Evolutionary conservation across 2,329 filamentous ascomycete species (phyloP).

Genomic region (Penicillium psychrosexuale): DNA sequence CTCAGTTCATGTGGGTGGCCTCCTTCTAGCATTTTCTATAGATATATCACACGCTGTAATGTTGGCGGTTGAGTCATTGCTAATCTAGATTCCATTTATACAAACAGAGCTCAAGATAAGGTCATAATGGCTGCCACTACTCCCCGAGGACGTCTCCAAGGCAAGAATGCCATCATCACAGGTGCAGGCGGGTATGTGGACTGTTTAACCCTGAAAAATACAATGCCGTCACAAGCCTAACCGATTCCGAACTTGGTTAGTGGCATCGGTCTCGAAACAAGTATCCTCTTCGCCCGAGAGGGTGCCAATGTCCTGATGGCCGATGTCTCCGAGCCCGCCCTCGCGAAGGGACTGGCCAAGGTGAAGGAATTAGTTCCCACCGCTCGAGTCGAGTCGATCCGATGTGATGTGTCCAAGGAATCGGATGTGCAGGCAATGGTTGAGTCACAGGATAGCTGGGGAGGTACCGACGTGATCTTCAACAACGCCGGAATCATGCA

Average conservation of each 20-base stretch:
- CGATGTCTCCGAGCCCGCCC: conserved; percentile 75
- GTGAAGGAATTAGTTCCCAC: conserved; percentile 67
- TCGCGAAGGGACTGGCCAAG: conserved; percentile 73
- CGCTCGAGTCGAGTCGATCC: conserved; percentile 28
- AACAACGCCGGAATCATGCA: conserved; percentile 99
- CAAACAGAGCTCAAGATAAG: conserved; percentile 5
- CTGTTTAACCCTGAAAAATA: conserved; percentile 13
- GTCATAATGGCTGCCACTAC: conserved; percentile 13
- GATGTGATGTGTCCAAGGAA: conserved; percentile 78
- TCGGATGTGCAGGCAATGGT: conserved; percentile 71
- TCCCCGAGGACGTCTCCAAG: conserved; percentile 45
- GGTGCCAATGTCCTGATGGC: conserved; percentile 81
- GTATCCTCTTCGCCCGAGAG: conserved; percentile 84
- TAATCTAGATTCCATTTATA: conserved; percentile 1
- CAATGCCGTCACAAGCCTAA: background rate
- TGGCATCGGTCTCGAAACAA: conserved; percentile 89
- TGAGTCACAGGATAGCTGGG: conserved; percentile 74
- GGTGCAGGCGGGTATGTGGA: conserved; percentile 71
- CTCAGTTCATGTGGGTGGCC: background rate
- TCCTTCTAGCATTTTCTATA: background rate
- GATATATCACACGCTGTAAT: background rate
- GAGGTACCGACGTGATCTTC: conserved; percentile 87
- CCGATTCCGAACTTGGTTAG: conserved; percentile 35
- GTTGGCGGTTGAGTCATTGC: background rate
- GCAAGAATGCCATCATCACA: conserved; percentile 73